These are phyloP conservation scores for Nicotiana rustica DNA, from an alignment of 305 asterid species.

Conservation along the genomic window DNA sequence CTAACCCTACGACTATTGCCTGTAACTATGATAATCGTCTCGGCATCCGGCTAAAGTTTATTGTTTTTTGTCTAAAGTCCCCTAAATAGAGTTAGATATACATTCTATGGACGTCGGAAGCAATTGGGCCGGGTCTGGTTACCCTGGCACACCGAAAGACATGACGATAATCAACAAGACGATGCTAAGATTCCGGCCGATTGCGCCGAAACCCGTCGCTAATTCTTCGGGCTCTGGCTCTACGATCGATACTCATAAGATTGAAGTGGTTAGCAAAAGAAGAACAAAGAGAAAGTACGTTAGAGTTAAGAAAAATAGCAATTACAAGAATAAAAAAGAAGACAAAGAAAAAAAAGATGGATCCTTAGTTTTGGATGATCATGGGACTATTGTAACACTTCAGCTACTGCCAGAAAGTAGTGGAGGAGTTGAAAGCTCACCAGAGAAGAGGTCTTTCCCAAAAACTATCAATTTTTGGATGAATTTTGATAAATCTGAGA, in stretches of 20 bases:
- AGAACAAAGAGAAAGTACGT: constrained; percentile 58
- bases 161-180: constrained; percentile 45
- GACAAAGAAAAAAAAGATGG: constrained; percentile 32
- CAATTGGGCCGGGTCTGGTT: constrained; percentile 26
- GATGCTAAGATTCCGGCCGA: constrained; percentile 57
- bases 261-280: constrained; percentile 1
- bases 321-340: constrained; percentile 34
- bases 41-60: constrained; percentile 29
- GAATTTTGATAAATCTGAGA: constrained; percentile 23
- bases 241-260: neutral
- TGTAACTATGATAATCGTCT: constrained; percentile 36
- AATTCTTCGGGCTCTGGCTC: constrained; percentile 38
- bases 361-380: constrained; percentile 21
- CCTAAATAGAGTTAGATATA: too few species aligned
- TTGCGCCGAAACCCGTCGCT: constrained; percentile 58
- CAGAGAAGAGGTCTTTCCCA: constrained; percentile 34
- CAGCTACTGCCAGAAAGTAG: constrained; percentile 9
- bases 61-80: neutral
- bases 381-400: constrained; percentile 15
- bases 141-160: constrained; percentile 30
- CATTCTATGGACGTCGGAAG: constrained; percentile 36
- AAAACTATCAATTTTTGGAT: constrained; percentile 28
- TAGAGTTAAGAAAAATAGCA: constrained; percentile 44
- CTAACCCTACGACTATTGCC: constrained; percentile 29
- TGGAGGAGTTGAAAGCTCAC: neutral